Conservation (phyloP, 2,329 filamentous ascomycete species). For the Pestalotiopsis sp. region DNA sequence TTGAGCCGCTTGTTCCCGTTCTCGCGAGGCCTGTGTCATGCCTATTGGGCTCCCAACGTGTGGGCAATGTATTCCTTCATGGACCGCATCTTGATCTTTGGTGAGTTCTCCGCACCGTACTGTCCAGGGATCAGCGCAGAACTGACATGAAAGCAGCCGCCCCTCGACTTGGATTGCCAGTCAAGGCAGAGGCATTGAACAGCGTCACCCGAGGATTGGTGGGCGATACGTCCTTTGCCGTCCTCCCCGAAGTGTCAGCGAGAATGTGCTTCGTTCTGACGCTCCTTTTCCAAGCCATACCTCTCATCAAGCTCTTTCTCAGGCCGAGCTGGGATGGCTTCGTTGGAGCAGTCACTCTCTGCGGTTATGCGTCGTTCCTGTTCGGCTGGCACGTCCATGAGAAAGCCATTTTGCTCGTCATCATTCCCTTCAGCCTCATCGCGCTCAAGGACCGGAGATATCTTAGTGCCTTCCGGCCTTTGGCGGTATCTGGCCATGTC, state of each 20-base stretch:
- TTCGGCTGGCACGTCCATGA: conserved; percentile 99
- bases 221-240: conserved; percentile 90
- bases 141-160: conserved; percentile 62
- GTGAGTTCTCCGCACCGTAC: conserved; percentile 49
- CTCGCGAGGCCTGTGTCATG: conserved; percentile 89
- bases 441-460: conserved; percentile 88
- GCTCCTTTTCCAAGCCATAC: conserved; percentile 76
- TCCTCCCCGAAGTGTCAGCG: conserved; percentile 84
- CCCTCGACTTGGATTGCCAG: conserved; percentile 73
- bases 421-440: conserved; percentile 92
- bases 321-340: conserved; percentile 86
- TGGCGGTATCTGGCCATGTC: conserved; percentile 92
- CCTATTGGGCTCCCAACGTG: conserved; percentile 96
- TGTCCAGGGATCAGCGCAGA: conserved; percentile 1
- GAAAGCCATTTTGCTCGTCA: conserved; percentile 91
- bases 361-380: conserved; percentile 93
- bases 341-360: conserved; percentile 85
- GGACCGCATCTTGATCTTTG: conserved; percentile 79
- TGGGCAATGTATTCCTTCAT: conserved; percentile 96
- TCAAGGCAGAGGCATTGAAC: conserved; percentile 75
- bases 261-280: conserved; percentile 81
- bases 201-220: conserved; percentile 93
- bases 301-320: conserved; percentile 80
- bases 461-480: conserved; percentile 85
- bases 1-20: conserved; percentile 89